Base-by-base conservation (phyloP, 352 stramenopile species). In the Pythium brachiatum region DNA sequence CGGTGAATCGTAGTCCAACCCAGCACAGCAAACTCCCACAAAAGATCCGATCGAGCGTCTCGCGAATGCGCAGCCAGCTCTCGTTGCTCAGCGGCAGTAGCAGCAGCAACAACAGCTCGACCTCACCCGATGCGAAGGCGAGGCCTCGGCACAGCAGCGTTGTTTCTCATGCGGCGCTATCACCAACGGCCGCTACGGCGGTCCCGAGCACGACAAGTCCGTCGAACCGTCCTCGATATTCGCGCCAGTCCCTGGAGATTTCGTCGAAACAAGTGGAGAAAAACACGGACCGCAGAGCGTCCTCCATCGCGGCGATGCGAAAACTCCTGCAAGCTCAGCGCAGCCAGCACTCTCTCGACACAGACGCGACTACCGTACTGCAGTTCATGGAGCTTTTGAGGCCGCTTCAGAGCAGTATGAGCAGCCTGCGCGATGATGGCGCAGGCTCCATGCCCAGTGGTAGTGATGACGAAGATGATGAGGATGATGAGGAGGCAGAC, bases 41-140 rank as follows among this genome's bases (percentile, higher is more conserved):
- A 18, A 89, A 89, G 47, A 67, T 89, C 21, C 75, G 77, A 0
- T 67, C 79, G 9, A 76, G 81, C 47, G 79, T 89, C 41, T 76
- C 62, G 36, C 68, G 62, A 0, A 66, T 89, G 20, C 78, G 79
- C 16, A 81, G 52, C n/a, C 79, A 89, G 29, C 76, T 78, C 25
- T 52, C 67, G 2, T 39, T 78, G 18, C 13, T 53, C 3, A 23
- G 25, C 26, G 21, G 62, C 15, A 73, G 60, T 3, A 66, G 67
- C 63, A 54, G 51, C 32, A 23, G 55, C 20, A 53, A 64, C 44
- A 74, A 41, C 56, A 36, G 51, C 41, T 67, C 60, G 8, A 57
- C 53, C 26, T 54, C 59, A 51, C 25, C 47, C 39, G 53, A 56
- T 54, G 34, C 6, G 47, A 53, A 53, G 47, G 12, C 3, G 15